Evolutionary conservation across 805 yeast genomes (phyloP).

Genomic region (Sugiyamaella americana): DNA sequence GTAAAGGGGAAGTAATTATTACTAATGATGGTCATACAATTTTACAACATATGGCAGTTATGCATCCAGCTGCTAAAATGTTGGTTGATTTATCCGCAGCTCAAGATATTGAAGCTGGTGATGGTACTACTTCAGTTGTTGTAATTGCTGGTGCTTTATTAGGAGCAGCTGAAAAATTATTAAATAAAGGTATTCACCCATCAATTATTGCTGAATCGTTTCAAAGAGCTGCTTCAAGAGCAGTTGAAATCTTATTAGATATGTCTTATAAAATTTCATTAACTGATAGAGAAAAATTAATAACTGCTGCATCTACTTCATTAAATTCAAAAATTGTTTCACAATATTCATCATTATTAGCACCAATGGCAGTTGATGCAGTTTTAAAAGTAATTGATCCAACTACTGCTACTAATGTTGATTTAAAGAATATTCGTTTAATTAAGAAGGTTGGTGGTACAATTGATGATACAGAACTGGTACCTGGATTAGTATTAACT

Average conservation of each 20-base stretch:
- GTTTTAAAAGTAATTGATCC: conserved; percentile 71
- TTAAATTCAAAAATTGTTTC: conserved; percentile 92
- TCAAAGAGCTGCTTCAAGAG: conserved; percentile 78
- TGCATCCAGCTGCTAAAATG: conserved; percentile 99
- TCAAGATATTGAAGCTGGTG: conserved; percentile 99
- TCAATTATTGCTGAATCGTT: conserved; percentile 89
- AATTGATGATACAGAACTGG: conserved; percentile 87
- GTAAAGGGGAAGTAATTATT: conserved; percentile 84
- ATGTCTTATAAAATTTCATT: conserved; percentile 82
- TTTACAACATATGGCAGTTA: conserved; percentile 92
- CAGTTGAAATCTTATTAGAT: conserved; percentile 73
- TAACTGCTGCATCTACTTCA: conserved; percentile 92
- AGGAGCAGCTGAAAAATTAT: conserved; percentile 89
- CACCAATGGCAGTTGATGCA: conserved; percentile 92
- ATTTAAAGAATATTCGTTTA: conserved; percentile 78
- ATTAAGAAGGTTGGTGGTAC: conserved; percentile 97
- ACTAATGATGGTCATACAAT: conserved; percentile 99
- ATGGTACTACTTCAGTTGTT: conserved; percentile 97
- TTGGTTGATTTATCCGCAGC: conserved; percentile 95
- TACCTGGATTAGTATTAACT: conserved; percentile 86
- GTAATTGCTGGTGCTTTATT: conserved; percentile 89
- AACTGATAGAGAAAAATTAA: conserved; percentile 70
- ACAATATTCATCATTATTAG: conserved; percentile 77
- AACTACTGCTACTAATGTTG: conserved; percentile 62
- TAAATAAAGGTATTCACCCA: conserved; percentile 89